Evolutionary conservation across 768 basidiomycete genomes (phyloP), one percentile per base, ranked within the genome.

Genomic region (Russula sp.): DNA sequence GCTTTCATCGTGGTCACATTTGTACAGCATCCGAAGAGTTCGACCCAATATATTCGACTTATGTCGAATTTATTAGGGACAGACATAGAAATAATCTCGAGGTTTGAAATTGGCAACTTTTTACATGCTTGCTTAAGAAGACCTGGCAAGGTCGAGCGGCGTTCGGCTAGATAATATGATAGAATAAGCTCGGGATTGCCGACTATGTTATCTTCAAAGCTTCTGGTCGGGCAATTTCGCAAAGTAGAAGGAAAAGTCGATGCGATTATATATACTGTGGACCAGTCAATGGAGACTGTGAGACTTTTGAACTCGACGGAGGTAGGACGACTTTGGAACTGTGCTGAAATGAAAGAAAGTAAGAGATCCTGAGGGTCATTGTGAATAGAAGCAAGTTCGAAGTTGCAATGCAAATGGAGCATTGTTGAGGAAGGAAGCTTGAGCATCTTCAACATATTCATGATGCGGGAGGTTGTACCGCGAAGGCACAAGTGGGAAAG

Each of bases 41-140:
- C 36, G 20, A 5, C 53, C 63, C 58, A 64, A 36, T 60, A n/a
- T n/a, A n/a, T n/a, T n/a, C n/a, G n/a, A n/a, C n/a, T 32, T 14
- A 46, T 2, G 30, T 54, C 30, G 18, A 28, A 4, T 9, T 6
- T 22, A 16, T 54, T 20, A 5, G 24, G 4, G 32, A 51, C 44
- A 8, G 28, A 54, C 14, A 64, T 11, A 24, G 57, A 64, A 20
- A 64, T 44, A 20, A 54, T 55, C 26, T 55, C 58, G 36, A 64
- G 10, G 3, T 59, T 46, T 13, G 52, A 22, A 2, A 60, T 59
- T 2, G 57, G 58, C 10, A 64, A 28, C 20, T n/a, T 42, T 7
- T 18, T 26, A 46, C 58, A 64, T 18, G 34, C 36, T 2, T 22
- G 58, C 52, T 14, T 8, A 20, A 60, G 44, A 18, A 30, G 40